phyloP scores from a whole-genome alignment of 2,329 filamentous ascomycete species.

The Phyllosticta citriasiana region DNA sequence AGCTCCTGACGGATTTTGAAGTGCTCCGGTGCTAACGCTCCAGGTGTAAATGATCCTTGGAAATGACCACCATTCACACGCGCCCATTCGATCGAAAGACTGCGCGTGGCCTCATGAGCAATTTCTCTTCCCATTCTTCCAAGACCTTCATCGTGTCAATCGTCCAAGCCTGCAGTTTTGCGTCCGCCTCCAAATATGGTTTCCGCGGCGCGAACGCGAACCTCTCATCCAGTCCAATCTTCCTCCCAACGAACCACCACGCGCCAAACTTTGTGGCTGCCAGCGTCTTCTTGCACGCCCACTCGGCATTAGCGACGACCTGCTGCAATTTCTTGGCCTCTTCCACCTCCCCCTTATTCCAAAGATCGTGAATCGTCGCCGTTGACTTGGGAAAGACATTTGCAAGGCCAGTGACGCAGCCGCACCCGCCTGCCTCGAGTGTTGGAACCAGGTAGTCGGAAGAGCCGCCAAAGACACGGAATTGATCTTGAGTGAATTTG shows the following conservation, averaged over 20 bases:
- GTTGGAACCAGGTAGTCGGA: slow-evolving; percentile 53
- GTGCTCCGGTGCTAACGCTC: not conserved
- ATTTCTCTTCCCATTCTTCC: slow-evolving; percentile 21
- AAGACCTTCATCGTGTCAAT: slow-evolving; percentile 32
- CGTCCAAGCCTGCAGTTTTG: slow-evolving; percentile 34
- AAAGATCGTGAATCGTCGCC: slow-evolving; percentile 33
- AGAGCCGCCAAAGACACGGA: slow-evolving; percentile 58
- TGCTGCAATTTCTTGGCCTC: slow-evolving; percentile 34
- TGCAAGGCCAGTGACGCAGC: slow-evolving; percentile 43
- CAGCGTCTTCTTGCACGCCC: slow-evolving; percentile 42
- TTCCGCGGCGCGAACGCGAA: slow-evolving; percentile 33
- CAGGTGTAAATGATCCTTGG: not conserved
- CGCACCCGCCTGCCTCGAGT: slow-evolving; percentile 37
- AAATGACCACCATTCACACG: no score
- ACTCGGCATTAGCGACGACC: slow-evolving; percentile 38
- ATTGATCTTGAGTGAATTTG: slow-evolving; percentile 43
- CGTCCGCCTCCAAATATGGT: slow-evolving; percentile 32
- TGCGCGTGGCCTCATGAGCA: not conserved
- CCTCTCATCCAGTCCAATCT: slow-evolving; percentile 28
- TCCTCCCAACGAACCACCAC: slow-evolving; percentile 32
- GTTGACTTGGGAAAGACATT: slow-evolving; percentile 25
- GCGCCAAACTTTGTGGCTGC: slow-evolving; percentile 39
- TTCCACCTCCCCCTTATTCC: slow-evolving; percentile 27
- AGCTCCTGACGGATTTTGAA: not conserved
- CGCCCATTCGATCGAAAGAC: no score